phyloP scores from a whole-genome alignment of 106 monocot species.

The Dendrobium huoshanense region DNA sequence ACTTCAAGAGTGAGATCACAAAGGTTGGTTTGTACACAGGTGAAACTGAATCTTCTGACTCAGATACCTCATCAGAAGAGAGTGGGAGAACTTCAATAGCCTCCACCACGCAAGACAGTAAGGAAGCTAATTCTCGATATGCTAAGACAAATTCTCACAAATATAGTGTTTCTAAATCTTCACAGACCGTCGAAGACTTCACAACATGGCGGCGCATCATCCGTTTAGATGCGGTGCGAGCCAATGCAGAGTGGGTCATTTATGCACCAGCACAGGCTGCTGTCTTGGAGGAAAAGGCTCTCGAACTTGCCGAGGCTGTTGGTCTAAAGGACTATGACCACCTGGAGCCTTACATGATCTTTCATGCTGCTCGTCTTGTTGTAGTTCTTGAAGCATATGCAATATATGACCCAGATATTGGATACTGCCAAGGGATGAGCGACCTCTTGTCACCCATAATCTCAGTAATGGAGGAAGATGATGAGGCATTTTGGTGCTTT shows the following conservation, averaged over 20 bases:
- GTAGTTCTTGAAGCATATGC: slow-evolving; percentile 86
- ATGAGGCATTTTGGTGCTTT: slow-evolving; percentile 91
- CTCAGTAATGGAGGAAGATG: slow-evolving; percentile 64
- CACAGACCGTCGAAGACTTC: slow-evolving; percentile 50
- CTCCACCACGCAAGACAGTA: slow-evolving; percentile 8
- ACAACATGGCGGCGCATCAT: slow-evolving; percentile 89
- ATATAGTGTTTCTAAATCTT: slow-evolving; percentile 7
- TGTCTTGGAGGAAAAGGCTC: slow-evolving; percentile 47
- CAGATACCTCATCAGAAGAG: slow-evolving; percentile 33
- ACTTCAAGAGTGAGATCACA: slow-evolving; percentile 22
- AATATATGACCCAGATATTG: slow-evolving; percentile 73
- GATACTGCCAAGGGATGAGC: slow-evolving; percentile 97
- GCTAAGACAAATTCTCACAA: slow-evolving; percentile 3
- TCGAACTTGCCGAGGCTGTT: slow-evolving; percentile 36
- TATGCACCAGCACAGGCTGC: slow-evolving; percentile 53
- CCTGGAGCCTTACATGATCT: slow-evolving; percentile 67
- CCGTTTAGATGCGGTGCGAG: slow-evolving; percentile 81
- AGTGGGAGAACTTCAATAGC: slow-evolving; percentile 19
- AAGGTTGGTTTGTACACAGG: slow-evolving; percentile 13
- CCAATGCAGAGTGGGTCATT: slow-evolving; percentile 75
- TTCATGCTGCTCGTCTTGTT: slow-evolving; percentile 75
- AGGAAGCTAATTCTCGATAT: slow-evolving; percentile 1
- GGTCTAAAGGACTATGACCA: slow-evolving; percentile 75
- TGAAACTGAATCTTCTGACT: slow-evolving; percentile 30
- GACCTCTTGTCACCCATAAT: slow-evolving; percentile 81